Base-by-base conservation (phyloP, 164 flowering plant species). In the Dillenia suffruticosa region DNA sequence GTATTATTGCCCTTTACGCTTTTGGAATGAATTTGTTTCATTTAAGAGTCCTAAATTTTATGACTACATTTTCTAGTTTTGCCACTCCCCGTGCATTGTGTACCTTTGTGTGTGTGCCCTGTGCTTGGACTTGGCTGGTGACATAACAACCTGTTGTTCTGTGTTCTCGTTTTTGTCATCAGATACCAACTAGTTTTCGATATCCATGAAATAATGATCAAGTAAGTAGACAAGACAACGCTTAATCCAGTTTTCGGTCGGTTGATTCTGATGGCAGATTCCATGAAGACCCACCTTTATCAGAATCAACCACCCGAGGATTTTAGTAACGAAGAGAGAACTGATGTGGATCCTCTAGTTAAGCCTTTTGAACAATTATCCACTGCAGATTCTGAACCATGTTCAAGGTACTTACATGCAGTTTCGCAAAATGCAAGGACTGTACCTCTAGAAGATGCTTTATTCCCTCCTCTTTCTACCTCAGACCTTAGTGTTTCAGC, bases 151-250 rank as follows among this genome's bases (percentile, higher is more conserved):
- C 9, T 54, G 9, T 22, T 44, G 1, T 32, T 51, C 61, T 17
- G 40, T 32, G n/a, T 65, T 15, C 44, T n/a, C 16, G 24, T 60
- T 12, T 19, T 8, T 57, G 16, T 44, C 13, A 61, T 51, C 70
- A 94, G 97, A 86, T 91, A 72, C 99, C 97, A 66, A 86, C 90
- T 16, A 86, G 99, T 75, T 95, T 95, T 60, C 77, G 77, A 43
- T 92, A 76, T 57, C 70, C 88, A 16, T 81, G 87, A 40, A 64
- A 60, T 57, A 84, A 54, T 69, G 94, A 82, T 15, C 84, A 80
- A 58, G 87, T 82, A 45, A 68, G 59, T 55, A 86, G 81, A 10
- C 89, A 88, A 58, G 85, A 91, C 74, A 97, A 93, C 47, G 84
- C 84, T 66, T 74, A 82, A 72, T 90, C 86, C 57, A 85, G 95